Percentiles rank a stretch among this genome's conserved stretches.
Conservation (phyloP, 1,139 yeast species). For the Yamadazyma atlantica region DNA sequence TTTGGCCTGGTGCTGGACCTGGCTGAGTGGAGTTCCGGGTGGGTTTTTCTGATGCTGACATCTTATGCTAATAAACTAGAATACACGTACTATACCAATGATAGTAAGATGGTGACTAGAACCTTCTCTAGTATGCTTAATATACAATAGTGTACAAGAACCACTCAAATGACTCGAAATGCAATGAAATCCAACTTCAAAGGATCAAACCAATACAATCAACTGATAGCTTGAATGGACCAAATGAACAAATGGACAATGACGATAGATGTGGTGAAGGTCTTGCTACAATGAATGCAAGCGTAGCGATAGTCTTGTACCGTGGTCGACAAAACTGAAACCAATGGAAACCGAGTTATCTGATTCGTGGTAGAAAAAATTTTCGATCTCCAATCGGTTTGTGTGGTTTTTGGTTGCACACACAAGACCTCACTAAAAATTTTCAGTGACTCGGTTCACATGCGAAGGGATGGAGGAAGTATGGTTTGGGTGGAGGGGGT, state of each 20-base stretch:
- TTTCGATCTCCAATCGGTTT: conserved; percentile 2
- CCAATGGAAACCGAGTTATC: not conserved
- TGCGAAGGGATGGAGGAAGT: not conserved
- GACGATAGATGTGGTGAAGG: not conserved
- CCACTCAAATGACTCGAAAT: not conserved
- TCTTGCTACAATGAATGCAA: not conserved
- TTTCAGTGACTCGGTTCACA: conserved; percentile 1
- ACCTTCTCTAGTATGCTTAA: no score
- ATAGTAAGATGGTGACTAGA: no score
- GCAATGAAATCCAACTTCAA: no score
- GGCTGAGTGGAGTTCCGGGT: not conserved
- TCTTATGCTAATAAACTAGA: conserved; percentile 1
- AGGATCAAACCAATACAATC: no score
- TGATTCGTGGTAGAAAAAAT: conserved; percentile 3
- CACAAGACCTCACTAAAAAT: conserved; percentile 2
- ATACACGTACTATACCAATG: not conserved
- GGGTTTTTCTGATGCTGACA: conserved; percentile 4
- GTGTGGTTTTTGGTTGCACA: conserved; percentile 1
- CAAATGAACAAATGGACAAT: no score
- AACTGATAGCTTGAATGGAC: no score
- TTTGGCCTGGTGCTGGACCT: no score
- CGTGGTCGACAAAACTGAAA: no score
- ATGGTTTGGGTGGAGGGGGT: not conserved
- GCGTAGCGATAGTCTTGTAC: no score
- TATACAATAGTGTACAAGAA: conserved; percentile 11